Evolutionary conservation across 164 flowering plant genomes (phyloP).

Genomic region (Piper longum): DNA sequence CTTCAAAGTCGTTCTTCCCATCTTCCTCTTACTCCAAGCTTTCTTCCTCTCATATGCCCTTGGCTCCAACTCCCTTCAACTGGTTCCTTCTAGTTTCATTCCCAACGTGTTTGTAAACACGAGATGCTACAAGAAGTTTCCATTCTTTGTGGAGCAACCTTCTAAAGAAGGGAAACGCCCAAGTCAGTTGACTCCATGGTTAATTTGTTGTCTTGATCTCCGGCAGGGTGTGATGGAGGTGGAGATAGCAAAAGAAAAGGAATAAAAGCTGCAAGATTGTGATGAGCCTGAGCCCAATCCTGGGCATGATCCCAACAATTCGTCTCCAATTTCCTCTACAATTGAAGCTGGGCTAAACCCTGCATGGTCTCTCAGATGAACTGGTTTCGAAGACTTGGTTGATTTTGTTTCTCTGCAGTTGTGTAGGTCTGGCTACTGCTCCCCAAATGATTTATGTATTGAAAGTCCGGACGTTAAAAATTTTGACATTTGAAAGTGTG

Average conservation of each 20-base stretch:
- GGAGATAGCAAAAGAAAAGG: slow-evolving; percentile 11
- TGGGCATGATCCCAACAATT: slow-evolving; percentile 12
- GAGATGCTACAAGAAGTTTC: too few relatives aligned
- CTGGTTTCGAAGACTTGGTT: too few relatives aligned
- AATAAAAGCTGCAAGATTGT: slow-evolving; percentile 10
- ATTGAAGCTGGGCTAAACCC: neutral
- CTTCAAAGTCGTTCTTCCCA: neutral
- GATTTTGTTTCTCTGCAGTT: too few relatives aligned
- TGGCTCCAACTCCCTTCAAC: neutral
- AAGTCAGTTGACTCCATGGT: too few relatives aligned
- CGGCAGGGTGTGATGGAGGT: neutral
- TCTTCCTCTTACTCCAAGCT: neutral
- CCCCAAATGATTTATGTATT: too few relatives aligned
- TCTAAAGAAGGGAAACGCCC: too few relatives aligned
- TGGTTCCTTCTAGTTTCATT: neutral
- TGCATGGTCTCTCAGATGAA: too few relatives aligned
- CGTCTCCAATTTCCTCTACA: neutral
- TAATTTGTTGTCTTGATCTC: neutral
- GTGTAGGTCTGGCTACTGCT: too few relatives aligned
- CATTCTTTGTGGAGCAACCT: too few relatives aligned
- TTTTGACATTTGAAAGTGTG: neutral
- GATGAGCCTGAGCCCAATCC: slow-evolving; percentile 15
- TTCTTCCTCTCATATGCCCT: neutral
- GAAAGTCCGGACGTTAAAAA: too few relatives aligned
- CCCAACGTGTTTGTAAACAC: neutral